A percentile compares a stretch with the other conserved stretches of the same genome.
These are phyloP conservation scores for Saccharomycopsis sp. DNA, from an alignment of 805 yeast species.

Conservation along the genomic window DNA sequence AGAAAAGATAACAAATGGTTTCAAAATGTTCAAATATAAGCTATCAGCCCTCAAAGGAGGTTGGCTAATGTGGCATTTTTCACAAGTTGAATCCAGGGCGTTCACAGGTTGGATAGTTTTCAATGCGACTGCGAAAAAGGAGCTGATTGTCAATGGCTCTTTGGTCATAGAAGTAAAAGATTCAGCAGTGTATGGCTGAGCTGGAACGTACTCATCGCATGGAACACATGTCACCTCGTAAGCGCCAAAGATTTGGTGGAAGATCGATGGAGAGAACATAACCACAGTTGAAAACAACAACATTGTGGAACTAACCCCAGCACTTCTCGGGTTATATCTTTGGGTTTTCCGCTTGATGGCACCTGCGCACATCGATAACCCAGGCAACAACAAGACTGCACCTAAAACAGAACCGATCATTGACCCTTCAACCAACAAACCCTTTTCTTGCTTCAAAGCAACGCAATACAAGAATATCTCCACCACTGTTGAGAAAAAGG, in stretches of 20 bases:
- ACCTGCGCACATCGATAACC: slow-evolving; percentile 96
- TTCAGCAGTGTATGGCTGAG: background rate
- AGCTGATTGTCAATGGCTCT: slow-evolving; percentile 13
- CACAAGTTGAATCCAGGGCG: slow-evolving; percentile 39
- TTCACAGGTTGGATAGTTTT: slow-evolving; percentile 10
- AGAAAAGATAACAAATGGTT: slow-evolving; percentile 76
- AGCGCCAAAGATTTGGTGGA: slow-evolving; percentile 84
- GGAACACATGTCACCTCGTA: slow-evolving; percentile 66
- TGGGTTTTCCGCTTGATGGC: slow-evolving; percentile 89
- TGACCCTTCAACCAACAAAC: slow-evolving; percentile 88
- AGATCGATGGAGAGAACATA: slow-evolving; percentile 85
- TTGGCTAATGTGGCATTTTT: slow-evolving; percentile 66
- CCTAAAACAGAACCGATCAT: slow-evolving; percentile 90
- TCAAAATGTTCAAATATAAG: slow-evolving; percentile 57
- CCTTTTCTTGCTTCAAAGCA: slow-evolving; percentile 78
- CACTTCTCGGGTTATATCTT: slow-evolving; percentile 89
- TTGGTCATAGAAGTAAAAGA: background rate
- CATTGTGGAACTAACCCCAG: slow-evolving; percentile 97
- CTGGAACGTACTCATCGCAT: slow-evolving; percentile 33
- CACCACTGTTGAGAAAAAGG: slow-evolving; percentile 92
- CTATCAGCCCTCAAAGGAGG: slow-evolving; percentile 64
- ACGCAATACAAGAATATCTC: slow-evolving; percentile 86
- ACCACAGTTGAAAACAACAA: slow-evolving; percentile 81
- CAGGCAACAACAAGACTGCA: slow-evolving; percentile 86
- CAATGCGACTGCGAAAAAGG: background rate